phyloP scores from a whole-genome alignment of 768 basidiomycete species.

The Mycena vulgaris region DNA sequence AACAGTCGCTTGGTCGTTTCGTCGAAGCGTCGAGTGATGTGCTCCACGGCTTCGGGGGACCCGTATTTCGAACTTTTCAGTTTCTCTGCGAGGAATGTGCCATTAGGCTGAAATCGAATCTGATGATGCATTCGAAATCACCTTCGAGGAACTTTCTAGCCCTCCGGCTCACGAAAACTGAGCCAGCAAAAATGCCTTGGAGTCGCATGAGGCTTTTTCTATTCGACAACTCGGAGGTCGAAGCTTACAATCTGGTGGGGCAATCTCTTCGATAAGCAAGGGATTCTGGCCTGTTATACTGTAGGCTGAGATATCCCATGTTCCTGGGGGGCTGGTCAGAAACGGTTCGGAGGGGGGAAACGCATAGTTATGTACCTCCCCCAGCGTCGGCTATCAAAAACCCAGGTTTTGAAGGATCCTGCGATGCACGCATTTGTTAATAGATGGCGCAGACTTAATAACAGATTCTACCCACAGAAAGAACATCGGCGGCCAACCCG shows the following conservation, averaged over 20 bases:
- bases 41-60: slow-evolving; percentile 78
- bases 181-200: slow-evolving; percentile 85
- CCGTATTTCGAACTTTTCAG: slow-evolving; percentile 83
- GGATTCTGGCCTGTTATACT: slow-evolving; percentile 79
- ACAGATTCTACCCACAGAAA: slow-evolving; percentile 67
- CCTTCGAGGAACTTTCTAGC: slow-evolving; percentile 83
- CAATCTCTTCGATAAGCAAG: slow-evolving; percentile 86
- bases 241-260: slow-evolving; percentile 82
- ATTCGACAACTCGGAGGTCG: neutral
- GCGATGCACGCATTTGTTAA: neutral
- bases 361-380: too few species aligned
- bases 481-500: slow-evolving; percentile 83
- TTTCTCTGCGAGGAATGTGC: slow-evolving; percentile 66
- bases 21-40: slow-evolving; percentile 86
- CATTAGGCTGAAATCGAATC: slow-evolving; percentile 18
- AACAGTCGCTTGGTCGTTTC: slow-evolving; percentile 88
- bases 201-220: slow-evolving; percentile 10
- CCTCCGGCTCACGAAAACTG: slow-evolving; percentile 85
- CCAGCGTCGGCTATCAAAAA: slow-evolving; percentile 88
- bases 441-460: neutral
- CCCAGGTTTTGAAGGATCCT: slow-evolving; percentile 84
- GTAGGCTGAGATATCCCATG: slow-evolving; percentile 85
- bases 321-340: too few species aligned
- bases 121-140: slow-evolving; percentile 42
- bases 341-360: too few species aligned